phyloP scores from a whole-genome alignment of 2,329 filamentous ascomycete genomes.

The Ophiostoma sp. region DNA sequence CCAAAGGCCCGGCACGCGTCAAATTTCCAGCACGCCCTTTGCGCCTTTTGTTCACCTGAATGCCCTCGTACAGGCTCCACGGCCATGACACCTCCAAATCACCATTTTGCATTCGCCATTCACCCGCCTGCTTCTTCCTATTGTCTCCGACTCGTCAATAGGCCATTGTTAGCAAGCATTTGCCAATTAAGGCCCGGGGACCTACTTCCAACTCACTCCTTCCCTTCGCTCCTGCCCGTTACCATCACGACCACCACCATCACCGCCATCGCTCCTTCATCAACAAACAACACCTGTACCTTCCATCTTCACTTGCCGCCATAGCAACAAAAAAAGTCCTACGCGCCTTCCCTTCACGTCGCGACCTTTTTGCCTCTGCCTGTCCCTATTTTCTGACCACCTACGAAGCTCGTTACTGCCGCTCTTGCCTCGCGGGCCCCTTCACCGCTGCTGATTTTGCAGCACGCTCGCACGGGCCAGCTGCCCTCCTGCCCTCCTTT shows the following conservation, averaged over 20 bases:
- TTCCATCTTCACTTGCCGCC: neutral
- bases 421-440: neutral
- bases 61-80: neutral
- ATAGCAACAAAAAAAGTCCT: neutral
- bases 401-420: neutral
- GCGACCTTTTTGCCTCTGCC: neutral
- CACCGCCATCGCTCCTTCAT: conserved; percentile 1
- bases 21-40: neutral
- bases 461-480: no score
- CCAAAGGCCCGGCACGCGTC: no score
- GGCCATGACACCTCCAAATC: neutral
- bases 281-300: neutral
- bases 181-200: neutral
- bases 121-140: neutral
- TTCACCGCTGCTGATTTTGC: neutral
- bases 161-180: neutral
- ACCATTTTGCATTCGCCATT: neutral
- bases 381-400: neutral
- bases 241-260: neutral
- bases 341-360: neutral
- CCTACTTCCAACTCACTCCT: neutral
- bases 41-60: neutral
- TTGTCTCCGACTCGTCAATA: neutral
- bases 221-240: neutral
- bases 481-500: neutral